Evolutionary conservation across 2,329 filamentous ascomycete genomes (phyloP), one percentile per base, ranked within the genome.

Genomic region (Daldinia sp.): DNA sequence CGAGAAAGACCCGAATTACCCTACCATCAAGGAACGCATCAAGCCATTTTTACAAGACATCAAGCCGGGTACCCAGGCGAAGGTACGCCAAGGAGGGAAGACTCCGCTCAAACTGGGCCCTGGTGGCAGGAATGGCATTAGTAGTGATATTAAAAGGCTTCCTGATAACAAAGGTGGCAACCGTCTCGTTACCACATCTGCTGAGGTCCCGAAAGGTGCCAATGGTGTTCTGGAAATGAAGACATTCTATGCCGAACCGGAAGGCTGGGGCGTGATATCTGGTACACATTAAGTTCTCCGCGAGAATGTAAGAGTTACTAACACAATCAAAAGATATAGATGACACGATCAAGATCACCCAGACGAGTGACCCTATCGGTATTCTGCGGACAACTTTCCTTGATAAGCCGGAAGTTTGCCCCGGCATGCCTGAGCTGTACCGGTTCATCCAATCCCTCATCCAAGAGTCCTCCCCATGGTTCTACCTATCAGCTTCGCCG

Each of bases 341-440:
- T 77, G 95, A 98, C 80, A 97, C 94, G 0, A 97, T 98, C 83
- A 98, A 98, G 81, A 83, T 94, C 72, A 98, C 95, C 0, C 85
- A 92, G 78, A 97, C 95, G 0, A 88, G 90, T 48, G 91, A 93
- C 56, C 90, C 93, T 0, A 85, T 92, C 6, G 93, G 93, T 2
- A 95, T 98, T 74, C 83, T 98, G 4, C 87, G 88, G 53, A 91
- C 91, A 58, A 98, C 95, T 0, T 98, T 98, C 75, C 88, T 92
- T 53, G 91, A 94, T 57, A 83, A 89, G 15, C 91, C 94, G 0
- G 83, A 86, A 13, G 89, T 93, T 0, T 89, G 95, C 13, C 75
- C 85, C 0, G 93, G 93, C 54, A 98, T 98, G 93, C 92, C 94
- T 0, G 90, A 93, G 74, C 85, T 98, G 0, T 98, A 97, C 82